Conservation (phyloP, 139 green algal species). For the Tetradesmus obliquus region DNA sequence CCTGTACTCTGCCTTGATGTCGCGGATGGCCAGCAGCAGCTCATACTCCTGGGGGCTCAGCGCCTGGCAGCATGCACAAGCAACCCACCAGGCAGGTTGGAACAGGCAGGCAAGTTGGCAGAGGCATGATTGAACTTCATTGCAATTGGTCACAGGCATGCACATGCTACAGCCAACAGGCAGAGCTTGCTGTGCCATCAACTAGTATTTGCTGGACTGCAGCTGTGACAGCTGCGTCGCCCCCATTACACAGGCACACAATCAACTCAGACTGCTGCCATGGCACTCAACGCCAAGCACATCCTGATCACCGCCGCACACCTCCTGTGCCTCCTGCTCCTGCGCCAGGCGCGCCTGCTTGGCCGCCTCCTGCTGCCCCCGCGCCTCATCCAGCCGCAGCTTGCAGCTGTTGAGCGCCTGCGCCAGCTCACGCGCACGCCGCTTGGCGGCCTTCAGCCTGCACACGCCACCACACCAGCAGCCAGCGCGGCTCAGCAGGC, state of each 20-base stretch:
- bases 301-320: background rate
- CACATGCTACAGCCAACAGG: no score
- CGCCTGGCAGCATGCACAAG: slow-evolving; percentile 5
- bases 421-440: slow-evolving; percentile 47
- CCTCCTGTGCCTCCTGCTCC: slow-evolving; percentile 48
- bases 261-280: background rate
- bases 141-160: no score
- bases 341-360: slow-evolving; percentile 41
- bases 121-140: background rate
- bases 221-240: background rate
- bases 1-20: slow-evolving; percentile 40
- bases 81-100: background rate
- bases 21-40: slow-evolving; percentile 10
- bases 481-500: background rate
- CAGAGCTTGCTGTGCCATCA: no score
- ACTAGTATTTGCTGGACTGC: background rate
- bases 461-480: background rate
- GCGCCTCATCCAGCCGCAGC: slow-evolving; percentile 58
- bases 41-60: slow-evolving; percentile 8
- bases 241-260: background rate
- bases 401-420: slow-evolving; percentile 40
- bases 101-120: background rate
- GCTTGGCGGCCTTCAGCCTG: slow-evolving; percentile 41
- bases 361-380: slow-evolving; percentile 43
- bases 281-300: background rate